A percentile compares a stretch with the other conserved stretches of the same genome.
Evolutionary conservation across 169 alveolate genomes (phyloP).

Genomic region (Eimeria necatrix): DNA sequence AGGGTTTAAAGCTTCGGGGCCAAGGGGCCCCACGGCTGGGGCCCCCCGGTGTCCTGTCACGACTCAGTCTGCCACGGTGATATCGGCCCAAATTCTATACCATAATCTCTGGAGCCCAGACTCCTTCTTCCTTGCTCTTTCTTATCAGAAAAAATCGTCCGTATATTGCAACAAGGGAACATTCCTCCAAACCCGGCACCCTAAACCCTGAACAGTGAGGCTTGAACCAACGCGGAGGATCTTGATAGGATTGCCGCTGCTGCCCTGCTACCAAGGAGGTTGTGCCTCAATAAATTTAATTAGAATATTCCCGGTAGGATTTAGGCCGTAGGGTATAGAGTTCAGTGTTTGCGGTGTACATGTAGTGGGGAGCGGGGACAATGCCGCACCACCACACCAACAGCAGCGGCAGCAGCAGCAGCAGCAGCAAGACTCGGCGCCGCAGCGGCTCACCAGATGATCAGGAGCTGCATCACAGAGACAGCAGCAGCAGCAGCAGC

Average conservation of each 20-base stretch:
- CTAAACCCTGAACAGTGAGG: not conserved
- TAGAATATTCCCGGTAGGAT: not conserved
- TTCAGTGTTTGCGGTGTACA: conserved; percentile 1
- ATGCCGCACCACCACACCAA: conserved; percentile 35
- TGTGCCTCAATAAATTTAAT: not conserved
- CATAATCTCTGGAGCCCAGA: too few species aligned
- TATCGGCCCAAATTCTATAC: too few species aligned
- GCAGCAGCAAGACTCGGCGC: not conserved
- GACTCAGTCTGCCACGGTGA: too few species aligned
- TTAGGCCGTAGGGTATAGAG: not conserved
- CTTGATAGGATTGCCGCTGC: too few species aligned
- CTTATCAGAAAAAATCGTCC: not conserved
- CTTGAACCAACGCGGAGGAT: too few species aligned
- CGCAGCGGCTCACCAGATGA: conserved; percentile 48
- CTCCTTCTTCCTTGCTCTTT: not conserved
- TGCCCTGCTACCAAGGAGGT: too few species aligned
- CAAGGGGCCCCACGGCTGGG: conserved; percentile 8
- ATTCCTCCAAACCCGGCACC: not conserved
- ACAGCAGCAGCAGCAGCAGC: conserved; percentile 39
- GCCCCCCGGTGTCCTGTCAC: not conserved
- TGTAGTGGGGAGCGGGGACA: not conserved
- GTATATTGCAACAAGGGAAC: not conserved
- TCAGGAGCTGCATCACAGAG: conserved; percentile 7
- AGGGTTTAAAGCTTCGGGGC: not conserved
- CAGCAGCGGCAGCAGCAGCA: conserved; percentile 30